Conservation (phyloP, 1,139 yeast genomes). For the Blastobotrys petasosporus region DNA sequence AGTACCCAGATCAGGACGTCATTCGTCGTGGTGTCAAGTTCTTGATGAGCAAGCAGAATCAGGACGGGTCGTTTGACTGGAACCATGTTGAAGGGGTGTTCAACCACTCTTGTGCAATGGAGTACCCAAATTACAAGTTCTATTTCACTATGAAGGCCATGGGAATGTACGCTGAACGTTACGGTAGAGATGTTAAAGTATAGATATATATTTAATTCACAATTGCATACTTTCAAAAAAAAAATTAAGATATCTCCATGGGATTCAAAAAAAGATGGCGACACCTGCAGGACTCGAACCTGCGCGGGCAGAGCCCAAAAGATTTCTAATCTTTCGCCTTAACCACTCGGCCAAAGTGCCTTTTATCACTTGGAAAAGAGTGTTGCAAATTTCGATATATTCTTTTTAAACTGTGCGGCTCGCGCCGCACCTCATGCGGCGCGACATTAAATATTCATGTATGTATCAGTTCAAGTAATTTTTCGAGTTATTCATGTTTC, state of each 20-base stretch:
- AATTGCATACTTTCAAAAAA: too few species aligned
- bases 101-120: constrained; percentile 89
- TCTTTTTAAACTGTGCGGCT: too few species aligned
- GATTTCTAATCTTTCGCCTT: constrained; percentile 15
- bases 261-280: constrained; percentile 4
- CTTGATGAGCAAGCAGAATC: constrained; percentile 60
- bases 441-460: too few species aligned
- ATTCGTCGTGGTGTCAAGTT: constrained; percentile 60
- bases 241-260: too few species aligned
- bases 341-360: constrained; percentile 13
- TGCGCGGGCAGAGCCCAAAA: constrained; percentile 17
- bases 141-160: constrained; percentile 89
- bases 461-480: too few species aligned
- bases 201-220: not conserved
- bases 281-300: constrained; percentile 17
- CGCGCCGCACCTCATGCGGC: too few species aligned
- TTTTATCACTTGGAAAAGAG: not conserved
- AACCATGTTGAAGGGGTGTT: constrained; percentile 94
- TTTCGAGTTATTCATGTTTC: too few species aligned
- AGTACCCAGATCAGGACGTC: constrained; percentile 64
- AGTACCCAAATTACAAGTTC: constrained; percentile 89
- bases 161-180: constrained; percentile 53
- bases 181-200: constrained; percentile 13
- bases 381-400: too few species aligned
- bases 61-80: constrained; percentile 78